A percentile compares a stretch with the other conserved stretches of the same genome.
These are phyloP conservation scores for Acanthamoeba sp. DNA, from an alignment of 208 protist genomes.

Conservation along the genomic window DNA sequence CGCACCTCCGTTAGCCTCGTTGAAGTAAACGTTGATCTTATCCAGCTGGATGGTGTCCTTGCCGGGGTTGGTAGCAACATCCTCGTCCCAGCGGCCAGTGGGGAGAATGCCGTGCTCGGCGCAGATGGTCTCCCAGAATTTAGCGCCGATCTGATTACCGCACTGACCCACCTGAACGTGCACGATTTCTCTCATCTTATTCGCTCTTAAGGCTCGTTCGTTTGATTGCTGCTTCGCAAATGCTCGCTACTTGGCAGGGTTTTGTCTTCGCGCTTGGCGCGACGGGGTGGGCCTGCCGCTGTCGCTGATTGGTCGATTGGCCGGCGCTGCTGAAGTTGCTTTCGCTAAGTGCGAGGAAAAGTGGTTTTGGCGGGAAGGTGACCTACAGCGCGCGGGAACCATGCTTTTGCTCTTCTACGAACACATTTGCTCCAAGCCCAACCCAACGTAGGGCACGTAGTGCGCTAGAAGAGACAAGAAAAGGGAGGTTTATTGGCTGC, in stretches of 20 bases:
- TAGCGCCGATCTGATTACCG: constrained; percentile 96
- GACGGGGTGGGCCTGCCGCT: background rate
- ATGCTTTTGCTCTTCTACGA: no score
- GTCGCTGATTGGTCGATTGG: background rate
- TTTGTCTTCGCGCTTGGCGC: background rate
- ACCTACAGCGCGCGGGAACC: no score
- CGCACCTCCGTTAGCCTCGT: constrained; percentile 91
- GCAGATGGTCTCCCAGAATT: constrained; percentile 92
- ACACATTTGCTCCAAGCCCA: no score
- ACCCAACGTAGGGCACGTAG: no score
- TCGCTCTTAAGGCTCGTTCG: background rate
- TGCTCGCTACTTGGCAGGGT: background rate
- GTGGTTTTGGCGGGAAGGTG: background rate
- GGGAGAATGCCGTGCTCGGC: constrained; percentile 90
- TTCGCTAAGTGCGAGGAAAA: background rate
- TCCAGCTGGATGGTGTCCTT: constrained; percentile 95
- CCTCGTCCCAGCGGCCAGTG: constrained; percentile 17
- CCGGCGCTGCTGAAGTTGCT: background rate
- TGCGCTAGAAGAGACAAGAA: background rate
- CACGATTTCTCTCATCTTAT: constrained; percentile 96
- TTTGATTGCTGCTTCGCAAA: background rate
- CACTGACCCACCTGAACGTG: constrained; percentile 97
- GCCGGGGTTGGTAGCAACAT: constrained; percentile 25
- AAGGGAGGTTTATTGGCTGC: background rate
- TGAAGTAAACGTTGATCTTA: constrained; percentile 99